Conservation (phyloP, 306 rosid genomes). For the Cicer bijugum region DNA sequence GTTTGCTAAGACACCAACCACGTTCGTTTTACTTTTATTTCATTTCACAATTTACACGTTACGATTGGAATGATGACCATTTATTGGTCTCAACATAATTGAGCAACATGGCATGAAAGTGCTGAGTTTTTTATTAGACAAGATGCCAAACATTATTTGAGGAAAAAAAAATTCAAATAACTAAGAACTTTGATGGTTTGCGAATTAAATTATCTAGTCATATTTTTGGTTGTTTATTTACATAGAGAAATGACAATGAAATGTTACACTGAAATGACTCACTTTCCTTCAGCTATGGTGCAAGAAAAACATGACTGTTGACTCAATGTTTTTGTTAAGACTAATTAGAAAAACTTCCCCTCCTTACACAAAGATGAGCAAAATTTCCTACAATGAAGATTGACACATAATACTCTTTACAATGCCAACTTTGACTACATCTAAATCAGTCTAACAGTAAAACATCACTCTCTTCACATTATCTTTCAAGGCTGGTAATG, state of each 20-base stretch:
- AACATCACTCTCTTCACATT: constrained; percentile 98
- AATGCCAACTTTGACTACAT: constrained; percentile 26
- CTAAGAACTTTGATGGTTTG: too few relatives aligned
- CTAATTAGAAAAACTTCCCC: constrained; percentile 13
- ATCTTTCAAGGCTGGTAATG: constrained; percentile 94
- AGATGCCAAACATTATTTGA: neutral
- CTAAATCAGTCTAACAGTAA: constrained; percentile 63
- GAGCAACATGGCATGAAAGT: neutral
- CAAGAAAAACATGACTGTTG: constrained; percentile 1
- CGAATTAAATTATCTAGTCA: too few relatives aligned
- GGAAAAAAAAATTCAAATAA: too few relatives aligned
- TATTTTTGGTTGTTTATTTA: constrained; percentile 12
- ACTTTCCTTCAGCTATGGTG: constrained; percentile 1
- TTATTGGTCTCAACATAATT: too few relatives aligned
- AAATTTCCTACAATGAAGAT: constrained; percentile 52
- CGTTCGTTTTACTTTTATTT: too few relatives aligned
- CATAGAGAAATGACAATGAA: neutral
- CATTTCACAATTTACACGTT: too few relatives aligned
- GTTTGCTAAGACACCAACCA: too few relatives aligned
- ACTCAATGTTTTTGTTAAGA: constrained; percentile 20
- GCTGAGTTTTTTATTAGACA: neutral
- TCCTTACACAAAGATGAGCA: neutral
- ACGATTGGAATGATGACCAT: too few relatives aligned
- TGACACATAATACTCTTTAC: constrained; percentile 49
- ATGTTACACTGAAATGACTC: neutral